A percentile compares a stretch with the other conserved stretches of the same genome.
Conservation (phyloP, 164 flowering plant species). For the Vitis riparia region DNA sequence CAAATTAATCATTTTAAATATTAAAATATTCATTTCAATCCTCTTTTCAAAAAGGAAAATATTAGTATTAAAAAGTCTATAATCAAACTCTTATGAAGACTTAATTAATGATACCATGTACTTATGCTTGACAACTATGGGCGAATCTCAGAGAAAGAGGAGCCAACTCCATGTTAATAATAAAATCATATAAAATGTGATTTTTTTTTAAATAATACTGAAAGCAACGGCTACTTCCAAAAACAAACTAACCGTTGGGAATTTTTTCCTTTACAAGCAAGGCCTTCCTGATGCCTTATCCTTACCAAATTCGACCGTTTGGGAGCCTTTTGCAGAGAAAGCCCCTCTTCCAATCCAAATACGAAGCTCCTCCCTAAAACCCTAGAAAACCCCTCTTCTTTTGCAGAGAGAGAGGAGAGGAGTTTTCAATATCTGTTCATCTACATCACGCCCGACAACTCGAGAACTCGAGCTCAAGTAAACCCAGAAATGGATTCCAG, state of each 20-base stretch:
- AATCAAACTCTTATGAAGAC: no score
- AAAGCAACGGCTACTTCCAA: slow-evolving; percentile 23
- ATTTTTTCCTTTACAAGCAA: not conserved
- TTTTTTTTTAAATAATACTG: no score
- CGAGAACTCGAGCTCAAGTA: not conserved
- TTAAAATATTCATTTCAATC: no score
- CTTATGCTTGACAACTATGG: not conserved
- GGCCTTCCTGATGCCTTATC: not conserved
- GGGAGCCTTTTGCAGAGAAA: slow-evolving; percentile 7
- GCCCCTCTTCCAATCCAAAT: not conserved
- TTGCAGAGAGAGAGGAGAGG: slow-evolving; percentile 8
- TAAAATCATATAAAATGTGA: not conserved
- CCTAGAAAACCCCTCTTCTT: slow-evolving; percentile 9
- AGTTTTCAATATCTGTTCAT: no score
- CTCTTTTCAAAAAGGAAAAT: no score
- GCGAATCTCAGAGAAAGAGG: not conserved
- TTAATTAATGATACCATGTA: no score
- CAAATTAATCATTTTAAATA: no score
- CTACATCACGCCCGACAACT: not conserved
- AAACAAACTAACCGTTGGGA: slow-evolving; percentile 22
- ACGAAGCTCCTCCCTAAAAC: slow-evolving; percentile 1
- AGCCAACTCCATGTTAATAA: not conserved
- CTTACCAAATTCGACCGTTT: slow-evolving; percentile 33
- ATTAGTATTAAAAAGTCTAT: no score
- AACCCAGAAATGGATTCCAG: slow-evolving; percentile 49